phyloP scores from a whole-genome alignment of 2,329 filamentous ascomycete genomes.

The Cladophialophora bantiana region DNA sequence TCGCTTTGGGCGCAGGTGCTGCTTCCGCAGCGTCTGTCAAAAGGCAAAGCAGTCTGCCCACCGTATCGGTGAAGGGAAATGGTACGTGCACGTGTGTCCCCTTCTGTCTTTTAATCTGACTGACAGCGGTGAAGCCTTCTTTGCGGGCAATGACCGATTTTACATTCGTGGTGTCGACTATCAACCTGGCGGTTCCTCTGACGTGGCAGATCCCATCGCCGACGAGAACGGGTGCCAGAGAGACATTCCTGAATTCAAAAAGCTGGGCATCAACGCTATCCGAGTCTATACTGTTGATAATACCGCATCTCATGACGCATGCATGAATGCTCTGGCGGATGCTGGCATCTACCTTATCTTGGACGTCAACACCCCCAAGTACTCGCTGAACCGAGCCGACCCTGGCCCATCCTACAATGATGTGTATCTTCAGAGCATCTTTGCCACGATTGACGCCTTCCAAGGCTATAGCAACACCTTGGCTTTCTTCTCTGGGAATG shows the following conservation, averaged over 20 bases:
- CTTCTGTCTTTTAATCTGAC: background rate
- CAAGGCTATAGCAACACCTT: slow-evolving; percentile 83
- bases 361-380: slow-evolving; percentile 88
- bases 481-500: slow-evolving; percentile 83
- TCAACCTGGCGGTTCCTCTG: slow-evolving; percentile 69
- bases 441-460: slow-evolving; percentile 87
- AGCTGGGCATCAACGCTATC: slow-evolving; percentile 87
- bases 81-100: slow-evolving; percentile 48
- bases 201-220: slow-evolving; percentile 75
- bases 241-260: slow-evolving; percentile 81
- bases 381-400: slow-evolving; percentile 80
- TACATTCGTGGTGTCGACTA: slow-evolving; percentile 66
- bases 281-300: slow-evolving; percentile 95
- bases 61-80: slow-evolving; percentile 69
- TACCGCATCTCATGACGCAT: slow-evolving; percentile 77
- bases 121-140: slow-evolving; percentile 61
- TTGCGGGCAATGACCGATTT: slow-evolving; percentile 65
- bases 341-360: slow-evolving; percentile 92
- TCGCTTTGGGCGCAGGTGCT: slow-evolving; percentile 55
- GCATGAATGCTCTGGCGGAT: slow-evolving; percentile 80
- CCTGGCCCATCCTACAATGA: slow-evolving; percentile 84
- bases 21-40: slow-evolving; percentile 52
- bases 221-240: slow-evolving; percentile 74
- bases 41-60: slow-evolving; percentile 57
- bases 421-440: slow-evolving; percentile 82